Evolutionary conservation across 23 red algal genomes (phyloP), one percentile per base, ranked within the genome.

Genomic region (Gracilaria caudata): DNA sequence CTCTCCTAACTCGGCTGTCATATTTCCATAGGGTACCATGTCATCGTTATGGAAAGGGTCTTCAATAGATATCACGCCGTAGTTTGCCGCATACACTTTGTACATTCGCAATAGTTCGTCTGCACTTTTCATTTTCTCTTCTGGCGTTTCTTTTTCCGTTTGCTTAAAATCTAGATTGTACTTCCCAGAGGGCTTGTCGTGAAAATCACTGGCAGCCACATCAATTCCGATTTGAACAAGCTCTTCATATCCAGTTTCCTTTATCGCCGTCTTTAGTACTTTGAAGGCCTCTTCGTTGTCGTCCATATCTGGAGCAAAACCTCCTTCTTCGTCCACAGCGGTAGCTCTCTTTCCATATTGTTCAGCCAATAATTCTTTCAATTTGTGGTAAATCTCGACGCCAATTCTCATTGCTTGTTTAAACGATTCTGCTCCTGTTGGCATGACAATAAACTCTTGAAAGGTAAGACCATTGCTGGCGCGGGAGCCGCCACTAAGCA

Each of bases 401-500:
- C 96, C 92, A 81, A 94, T 93, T 44, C 56, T 66, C 86, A 98
- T 93, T 23, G 96, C 96, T 32, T 96, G 88, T 63, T 78, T 90
- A 40, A 98, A 98, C 3, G 90, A 82, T 0, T 74, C 85, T 19
- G 93, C 97, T 25, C 97, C 97, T 23, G 90, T 88, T 21, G 97
- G 97, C 80, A 99, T 74, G 64, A 99, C 92, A 60, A 95, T 93
- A 73, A 99, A 99, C 81, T 99, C 97, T 81, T 99, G 97, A 82
- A 99, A 85, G 36, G 89, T 89, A 14, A 99, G 87, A 20, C 88
- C 87, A 86, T 99, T 99, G 20, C 93, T 84, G 7, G 97, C 97
- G 38, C 92, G 93, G 20, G 83, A 87, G 17, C 97, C 97, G 28
- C 97, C 97, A 77, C 92, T 95, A 43, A 99, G 80, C 7, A 99